phyloP scores from a whole-genome alignment of 345 rosid species.

The Arabidopsis suecica region DNA sequence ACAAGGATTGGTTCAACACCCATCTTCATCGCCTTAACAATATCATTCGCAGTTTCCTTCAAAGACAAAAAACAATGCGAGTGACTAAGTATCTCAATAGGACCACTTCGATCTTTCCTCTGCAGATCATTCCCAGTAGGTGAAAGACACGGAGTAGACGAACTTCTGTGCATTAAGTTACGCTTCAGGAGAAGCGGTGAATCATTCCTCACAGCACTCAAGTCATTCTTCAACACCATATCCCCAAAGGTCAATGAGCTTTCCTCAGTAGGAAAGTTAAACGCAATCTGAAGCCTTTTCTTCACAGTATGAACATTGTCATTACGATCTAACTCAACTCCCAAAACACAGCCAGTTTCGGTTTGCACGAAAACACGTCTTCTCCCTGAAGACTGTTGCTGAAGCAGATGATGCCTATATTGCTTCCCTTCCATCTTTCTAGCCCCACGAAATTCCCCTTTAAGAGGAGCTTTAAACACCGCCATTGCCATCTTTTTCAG shows the following conservation, averaged over 20 bases:
- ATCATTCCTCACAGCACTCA: slow-evolving; percentile 62
- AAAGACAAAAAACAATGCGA: slow-evolving; percentile 45
- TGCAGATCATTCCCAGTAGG: slow-evolving; percentile 59
- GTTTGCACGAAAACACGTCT: slow-evolving; percentile 71
- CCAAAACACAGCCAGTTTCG: slow-evolving; percentile 69
- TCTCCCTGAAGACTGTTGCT: slow-evolving; percentile 50
- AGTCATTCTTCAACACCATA: slow-evolving; percentile 57
- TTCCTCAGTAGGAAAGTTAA: slow-evolving; percentile 59
- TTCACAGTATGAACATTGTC: slow-evolving; percentile 67
- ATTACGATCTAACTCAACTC: slow-evolving; percentile 61
- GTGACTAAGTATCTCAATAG: slow-evolving; percentile 61
- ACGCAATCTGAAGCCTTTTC: slow-evolving; percentile 59
- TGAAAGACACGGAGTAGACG: slow-evolving; percentile 68
- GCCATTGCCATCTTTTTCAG: slow-evolving; percentile 59
- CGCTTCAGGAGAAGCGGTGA: slow-evolving; percentile 64
- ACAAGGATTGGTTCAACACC: slow-evolving; percentile 63
- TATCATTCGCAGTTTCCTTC: slow-evolving; percentile 50
- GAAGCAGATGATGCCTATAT: slow-evolving; percentile 30
- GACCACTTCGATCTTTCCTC: slow-evolving; percentile 58
- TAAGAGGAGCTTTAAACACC: slow-evolving; percentile 52
- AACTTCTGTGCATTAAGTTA: slow-evolving; percentile 59
- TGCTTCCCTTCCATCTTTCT: slow-evolving; percentile 57
- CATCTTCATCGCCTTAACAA: slow-evolving; percentile 55
- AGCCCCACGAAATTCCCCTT: slow-evolving; percentile 52
- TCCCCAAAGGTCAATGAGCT: slow-evolving; percentile 70